These are phyloP conservation scores for Aspergillus sclerotioniger DNA, from an alignment of 495 filamentous ascomycete genomes.

Conservation along the genomic window DNA sequence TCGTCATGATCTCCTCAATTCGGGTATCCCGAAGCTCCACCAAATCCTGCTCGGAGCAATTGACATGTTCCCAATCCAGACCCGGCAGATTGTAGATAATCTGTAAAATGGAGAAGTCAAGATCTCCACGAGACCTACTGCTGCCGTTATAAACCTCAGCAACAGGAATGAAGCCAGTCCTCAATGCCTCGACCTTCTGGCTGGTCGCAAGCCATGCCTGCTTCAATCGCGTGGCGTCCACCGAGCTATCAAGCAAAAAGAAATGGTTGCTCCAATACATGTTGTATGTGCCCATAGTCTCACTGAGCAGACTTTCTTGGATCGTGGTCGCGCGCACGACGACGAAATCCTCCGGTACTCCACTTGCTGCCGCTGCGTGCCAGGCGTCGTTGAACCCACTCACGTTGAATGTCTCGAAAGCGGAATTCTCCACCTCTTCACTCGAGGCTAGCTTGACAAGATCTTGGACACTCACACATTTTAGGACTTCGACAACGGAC, in stretches of 20 bases:
- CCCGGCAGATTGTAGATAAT: constrained; percentile 24
- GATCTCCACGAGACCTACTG: neutral
- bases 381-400: constrained; percentile 25
- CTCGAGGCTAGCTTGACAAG: constrained; percentile 20
- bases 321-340: constrained; percentile 26
- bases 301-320: constrained; percentile 37
- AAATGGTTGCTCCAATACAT: constrained; percentile 39
- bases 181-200: constrained; percentile 59
- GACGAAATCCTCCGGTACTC: constrained; percentile 16
- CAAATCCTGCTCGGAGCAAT: constrained; percentile 15
- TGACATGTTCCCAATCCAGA: constrained; percentile 27
- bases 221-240: constrained; percentile 54
- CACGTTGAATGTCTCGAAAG: constrained; percentile 20
- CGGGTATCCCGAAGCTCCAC: constrained; percentile 12
- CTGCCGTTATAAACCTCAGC: constrained; percentile 16
- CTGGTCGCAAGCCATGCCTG: constrained; percentile 60
- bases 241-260: constrained; percentile 37
- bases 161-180: constrained; percentile 59
- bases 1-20: constrained; percentile 22
- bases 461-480: constrained; percentile 27
- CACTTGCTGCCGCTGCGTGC: constrained; percentile 12
- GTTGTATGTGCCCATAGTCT: constrained; percentile 31
- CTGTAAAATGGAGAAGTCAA: constrained; percentile 30
- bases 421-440: constrained; percentile 1
- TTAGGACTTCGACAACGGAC: constrained; percentile 29